A percentile compares a stretch with the other conserved stretches of the same genome.
phyloP scores from a whole-genome alignment of 257 asterid genomes.

The Agastache rugosa region DNA sequence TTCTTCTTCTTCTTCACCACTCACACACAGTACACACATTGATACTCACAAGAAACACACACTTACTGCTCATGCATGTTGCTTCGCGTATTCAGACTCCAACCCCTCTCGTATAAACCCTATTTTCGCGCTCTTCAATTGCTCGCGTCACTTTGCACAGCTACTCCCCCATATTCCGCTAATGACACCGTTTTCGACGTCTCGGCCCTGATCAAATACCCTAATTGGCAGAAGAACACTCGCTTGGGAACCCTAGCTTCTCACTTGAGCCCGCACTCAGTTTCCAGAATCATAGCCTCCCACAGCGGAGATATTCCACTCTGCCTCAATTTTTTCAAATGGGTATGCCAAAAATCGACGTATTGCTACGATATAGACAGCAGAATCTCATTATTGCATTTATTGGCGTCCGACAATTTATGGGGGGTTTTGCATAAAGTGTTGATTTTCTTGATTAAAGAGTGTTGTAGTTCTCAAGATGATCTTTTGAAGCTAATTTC shows the following conservation, averaged over 20 bases:
- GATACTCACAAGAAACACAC: not conserved
- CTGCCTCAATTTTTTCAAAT: conserved; percentile 48
- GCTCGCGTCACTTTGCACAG: conserved; percentile 29
- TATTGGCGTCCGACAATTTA: conserved; percentile 30
- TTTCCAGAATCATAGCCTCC: conserved; percentile 41
- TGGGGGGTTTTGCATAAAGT: conserved; percentile 45
- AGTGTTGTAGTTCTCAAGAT: conserved; percentile 38
- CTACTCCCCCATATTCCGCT: conserved; percentile 13
- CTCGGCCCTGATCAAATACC: conserved; percentile 42
- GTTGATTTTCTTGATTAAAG: conserved; percentile 42
- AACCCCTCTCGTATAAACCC: conserved; percentile 20
- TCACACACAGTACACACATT: not conserved
- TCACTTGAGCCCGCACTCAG: conserved; percentile 49
- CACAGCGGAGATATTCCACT: conserved; percentile 43
- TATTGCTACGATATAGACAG: conserved; percentile 47
- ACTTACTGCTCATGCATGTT: conserved; percentile 45
- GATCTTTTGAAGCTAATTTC: conserved; percentile 46
- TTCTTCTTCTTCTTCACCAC: not conserved
- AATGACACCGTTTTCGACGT: conserved; percentile 29
- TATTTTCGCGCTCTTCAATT: conserved; percentile 33
- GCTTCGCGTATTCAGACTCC: conserved; percentile 34
- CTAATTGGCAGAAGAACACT: conserved; percentile 44
- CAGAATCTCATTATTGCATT: conserved; percentile 40
- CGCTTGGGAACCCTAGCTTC: conserved; percentile 47
- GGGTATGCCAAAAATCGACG: conserved; percentile 52